Base-by-base conservation (phyloP, 495 filamentous ascomycete genomes). In the Lichina pygmaea region DNA sequence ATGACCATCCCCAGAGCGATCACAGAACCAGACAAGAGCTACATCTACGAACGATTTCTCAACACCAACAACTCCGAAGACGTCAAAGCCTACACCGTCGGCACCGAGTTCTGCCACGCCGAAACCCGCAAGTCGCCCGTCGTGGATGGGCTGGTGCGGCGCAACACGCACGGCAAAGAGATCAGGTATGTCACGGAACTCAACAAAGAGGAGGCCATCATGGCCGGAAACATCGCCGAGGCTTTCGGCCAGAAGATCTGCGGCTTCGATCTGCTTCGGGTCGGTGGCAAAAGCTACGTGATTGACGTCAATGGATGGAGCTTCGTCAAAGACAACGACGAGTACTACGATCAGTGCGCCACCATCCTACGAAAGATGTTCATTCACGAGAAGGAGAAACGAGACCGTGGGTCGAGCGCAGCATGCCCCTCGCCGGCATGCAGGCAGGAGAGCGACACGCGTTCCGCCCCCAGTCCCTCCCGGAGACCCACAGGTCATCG, bases 301-400 rank as follows among this genome's bases (percentile, higher is more conserved):
- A 95, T 99, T 49, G 89, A 99, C 55, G 91, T 99, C 49, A 99
- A 99, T 58, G 89, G 89, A 13, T 99, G 89, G 89, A 94, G 86
- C 54, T 99, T 99, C 55, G 89, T 99, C 55, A 99, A 99, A 59
- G 89, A 99, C 59, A 99, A 99, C 55, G 84, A 93, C 41, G 84
- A 91, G 42, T 99, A 99, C 53, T 99, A 99, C 53, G 81, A 95
- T 54, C 80, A 80, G 53, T 86, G 78, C 51, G 75, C 89, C 11
- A 73, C 61, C 43, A 92, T 95, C 45, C 62, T 99, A 34, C 77
- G 74, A 51, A 73, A 89, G 7, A 81, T 81, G 55, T 99, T 95
- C 54, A 61, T 86, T 46, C 68, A 66, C 46, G 86, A 92, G 57
- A 78, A 72, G 52, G 65, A 69, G 43, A 66, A 63, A 44, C 61